These are phyloP conservation scores for Raphanus sativus DNA, from an alignment of 345 rosid genomes.

Conservation along the genomic window DNA sequence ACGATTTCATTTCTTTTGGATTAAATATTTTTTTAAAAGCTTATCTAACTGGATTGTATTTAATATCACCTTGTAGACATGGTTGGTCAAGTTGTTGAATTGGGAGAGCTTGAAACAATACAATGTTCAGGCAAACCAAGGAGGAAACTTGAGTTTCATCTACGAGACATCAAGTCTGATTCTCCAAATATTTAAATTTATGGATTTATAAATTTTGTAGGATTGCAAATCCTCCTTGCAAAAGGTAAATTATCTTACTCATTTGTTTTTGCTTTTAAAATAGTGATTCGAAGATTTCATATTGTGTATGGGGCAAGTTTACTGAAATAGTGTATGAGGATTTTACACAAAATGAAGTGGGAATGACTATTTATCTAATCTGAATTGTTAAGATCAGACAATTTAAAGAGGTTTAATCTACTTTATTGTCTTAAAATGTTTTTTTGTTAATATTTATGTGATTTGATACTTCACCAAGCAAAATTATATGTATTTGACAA, in stretches of 20 bases:
- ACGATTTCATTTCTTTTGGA: neutral
- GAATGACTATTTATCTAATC: neutral
- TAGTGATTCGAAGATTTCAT: neutral
- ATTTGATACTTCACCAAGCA: neutral
- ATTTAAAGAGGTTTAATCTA: neutral
- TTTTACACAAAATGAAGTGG: neutral
- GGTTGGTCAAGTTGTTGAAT: neutral
- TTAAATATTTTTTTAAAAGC: neutral
- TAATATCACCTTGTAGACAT: neutral
- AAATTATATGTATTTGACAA: neutral
- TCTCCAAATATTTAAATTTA: neutral
- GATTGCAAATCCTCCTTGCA: neutral
- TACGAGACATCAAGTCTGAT: neutral
- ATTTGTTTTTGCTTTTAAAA: too few species aligned
- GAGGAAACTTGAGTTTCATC: neutral
- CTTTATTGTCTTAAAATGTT: too few species aligned
- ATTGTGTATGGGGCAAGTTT: neutral
- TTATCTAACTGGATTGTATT: too few species aligned
- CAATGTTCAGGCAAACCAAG: neutral
- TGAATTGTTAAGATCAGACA: neutral
- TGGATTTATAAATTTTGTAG: neutral
- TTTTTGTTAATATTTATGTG: neutral
- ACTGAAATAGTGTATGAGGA: neutral
- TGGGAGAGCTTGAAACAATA: neutral
- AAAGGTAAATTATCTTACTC: too few species aligned